Conservation (phyloP, 768 basidiomycete species). For the Psilocybe sp. region DNA sequence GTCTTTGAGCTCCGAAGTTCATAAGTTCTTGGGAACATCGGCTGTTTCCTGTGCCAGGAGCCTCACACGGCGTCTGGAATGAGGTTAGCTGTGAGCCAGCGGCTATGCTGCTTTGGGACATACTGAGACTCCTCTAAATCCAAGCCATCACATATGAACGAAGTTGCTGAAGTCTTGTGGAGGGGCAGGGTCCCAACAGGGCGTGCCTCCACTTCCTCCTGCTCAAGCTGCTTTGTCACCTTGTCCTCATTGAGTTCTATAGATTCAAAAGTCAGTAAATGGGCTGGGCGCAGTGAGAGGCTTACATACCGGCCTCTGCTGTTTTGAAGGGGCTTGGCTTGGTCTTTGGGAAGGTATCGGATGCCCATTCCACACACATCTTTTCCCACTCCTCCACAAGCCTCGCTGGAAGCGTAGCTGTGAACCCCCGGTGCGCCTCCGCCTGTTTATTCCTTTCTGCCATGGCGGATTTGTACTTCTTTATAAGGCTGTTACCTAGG, state of each 20-base stretch:
- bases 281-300: no score
- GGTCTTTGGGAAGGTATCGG: conserved; percentile 3
- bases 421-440: conserved; percentile 9
- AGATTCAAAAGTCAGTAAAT: not conserved
- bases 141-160: not conserved
- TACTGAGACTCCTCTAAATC: conserved; percentile 8
- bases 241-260: not conserved
- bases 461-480: not conserved
- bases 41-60: not conserved
- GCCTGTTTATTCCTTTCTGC: conserved; percentile 7
- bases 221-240: not conserved
- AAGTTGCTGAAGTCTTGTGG: not conserved
- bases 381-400: not conserved
- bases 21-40: not conserved
- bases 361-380: conserved; percentile 4
- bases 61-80: not conserved
- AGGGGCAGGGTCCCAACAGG: not conserved
- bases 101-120: not conserved
- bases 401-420: not conserved
- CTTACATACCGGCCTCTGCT: not conserved
- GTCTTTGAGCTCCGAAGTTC: not conserved
- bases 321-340: not conserved
- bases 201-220: not conserved
- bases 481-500: not conserved
- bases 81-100: no score